phyloP scores from a whole-genome alignment of 2,329 filamentous ascomycete species.

The Calycina marina region DNA sequence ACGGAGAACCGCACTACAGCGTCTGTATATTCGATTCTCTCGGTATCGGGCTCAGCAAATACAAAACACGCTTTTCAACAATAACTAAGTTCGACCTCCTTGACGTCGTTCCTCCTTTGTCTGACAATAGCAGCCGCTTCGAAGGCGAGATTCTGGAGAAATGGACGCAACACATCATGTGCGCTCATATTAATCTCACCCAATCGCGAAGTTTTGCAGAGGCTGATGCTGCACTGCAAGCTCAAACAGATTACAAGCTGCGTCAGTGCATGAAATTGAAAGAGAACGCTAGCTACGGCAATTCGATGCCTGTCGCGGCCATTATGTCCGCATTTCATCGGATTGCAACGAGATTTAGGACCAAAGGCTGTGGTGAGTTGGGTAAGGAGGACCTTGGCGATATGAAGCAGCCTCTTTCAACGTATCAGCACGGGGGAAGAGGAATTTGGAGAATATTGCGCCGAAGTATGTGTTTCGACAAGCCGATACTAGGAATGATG shows the following conservation, averaged over 20 bases:
- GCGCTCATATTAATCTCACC: constrained; percentile 4
- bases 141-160: constrained; percentile 3
- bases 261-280: not conserved
- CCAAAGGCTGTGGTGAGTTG: not conserved
- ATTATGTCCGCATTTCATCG: not conserved
- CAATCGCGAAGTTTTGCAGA: constrained; percentile 2
- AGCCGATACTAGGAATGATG: not conserved
- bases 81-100: not conserved
- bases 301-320: not conserved
- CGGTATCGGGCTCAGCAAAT: not conserved
- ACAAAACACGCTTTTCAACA: not conserved
- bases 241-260: not conserved
- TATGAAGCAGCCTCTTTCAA: not conserved
- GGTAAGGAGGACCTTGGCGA: too few species aligned
- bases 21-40: not conserved
- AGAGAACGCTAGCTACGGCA: not conserved
- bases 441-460: not conserved
- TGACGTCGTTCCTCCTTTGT: not conserved
- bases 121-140: constrained; percentile 2
- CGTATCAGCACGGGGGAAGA: not conserved
- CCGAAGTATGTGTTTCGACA: too few species aligned
- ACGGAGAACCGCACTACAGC: not conserved
- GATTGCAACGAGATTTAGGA: not conserved
- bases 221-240: not conserved
- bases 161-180: constrained; percentile 5